phyloP scores from a whole-genome alignment of 176 grass and related monocot species.

The Calamus simplicifolius region DNA sequence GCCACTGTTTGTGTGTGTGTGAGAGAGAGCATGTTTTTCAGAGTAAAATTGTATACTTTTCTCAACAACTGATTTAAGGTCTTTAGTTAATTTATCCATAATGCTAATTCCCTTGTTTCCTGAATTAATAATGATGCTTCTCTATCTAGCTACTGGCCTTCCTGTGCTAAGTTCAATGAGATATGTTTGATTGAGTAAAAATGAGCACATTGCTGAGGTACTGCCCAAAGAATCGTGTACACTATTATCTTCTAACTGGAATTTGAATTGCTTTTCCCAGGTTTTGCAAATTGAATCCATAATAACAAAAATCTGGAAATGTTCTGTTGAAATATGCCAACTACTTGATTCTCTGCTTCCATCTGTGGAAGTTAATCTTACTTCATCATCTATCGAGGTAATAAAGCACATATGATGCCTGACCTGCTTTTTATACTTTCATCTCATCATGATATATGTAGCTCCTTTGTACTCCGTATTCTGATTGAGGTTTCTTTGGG shows the following conservation, averaged over 20 bases:
- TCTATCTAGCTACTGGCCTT: too few species aligned
- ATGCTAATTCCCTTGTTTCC: too few species aligned
- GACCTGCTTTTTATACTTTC: too few species aligned
- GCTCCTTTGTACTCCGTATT: background rate
- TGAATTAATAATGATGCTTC: too few species aligned
- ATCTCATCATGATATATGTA: background rate
- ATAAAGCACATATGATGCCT: conserved; percentile 1
- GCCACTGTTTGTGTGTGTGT: too few species aligned
- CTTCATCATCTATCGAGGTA: conserved; percentile 78
- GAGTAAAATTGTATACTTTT: too few species aligned
- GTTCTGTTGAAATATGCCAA: conserved; percentile 57
- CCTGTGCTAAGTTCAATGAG: too few species aligned
- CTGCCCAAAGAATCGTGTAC: background rate
- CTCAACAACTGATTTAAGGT: too few species aligned
- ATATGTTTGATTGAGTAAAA: too few species aligned
- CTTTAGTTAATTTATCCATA: too few species aligned
- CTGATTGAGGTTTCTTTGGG: background rate
- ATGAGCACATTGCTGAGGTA: too few species aligned
- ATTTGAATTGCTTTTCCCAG: conserved; percentile 38
- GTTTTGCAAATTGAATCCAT: conserved; percentile 63
- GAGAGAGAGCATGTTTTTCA: too few species aligned
- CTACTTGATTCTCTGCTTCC: conserved; percentile 46
- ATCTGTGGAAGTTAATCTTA: conserved; percentile 24
- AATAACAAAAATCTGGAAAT: conserved; percentile 64
- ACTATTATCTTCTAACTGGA: background rate